Base-by-base conservation (phyloP, 2,329 filamentous ascomycete species). In the Sporothrix brunneoviolacea region DNA sequence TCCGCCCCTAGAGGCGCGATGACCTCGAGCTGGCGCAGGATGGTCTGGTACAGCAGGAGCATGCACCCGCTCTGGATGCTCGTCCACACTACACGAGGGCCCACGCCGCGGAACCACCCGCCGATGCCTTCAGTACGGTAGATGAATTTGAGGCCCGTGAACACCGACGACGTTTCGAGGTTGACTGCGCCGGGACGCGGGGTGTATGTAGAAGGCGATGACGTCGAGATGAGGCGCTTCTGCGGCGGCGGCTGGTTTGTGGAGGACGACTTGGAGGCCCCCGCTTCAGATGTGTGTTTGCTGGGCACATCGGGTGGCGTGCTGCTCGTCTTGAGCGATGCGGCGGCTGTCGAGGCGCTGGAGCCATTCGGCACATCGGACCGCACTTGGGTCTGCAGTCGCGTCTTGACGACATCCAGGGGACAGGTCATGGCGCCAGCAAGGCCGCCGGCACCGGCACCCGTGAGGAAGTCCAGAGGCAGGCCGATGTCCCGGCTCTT, bases 51-150 rank as follows among this genome's bases (percentile, higher is more conserved):
- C 65, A 96, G 74, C 60, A 97, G 91, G 64, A 97, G 74, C 91
- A 97, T 97, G 58, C 89, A 95, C 37, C 91, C 88, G 62, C 88
- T 95, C 72, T 98, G 93, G 52, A 97, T 88, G 62, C 91, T 95
- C 19, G 93, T 98, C 93, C 93, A 98, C 13, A 97, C 88, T 51
- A 85, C 85, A 48, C 93, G 81, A 2, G 93, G 93, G 0, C 91
- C 91, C 2, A 98, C 91, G 22, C 93, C 93, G 52, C 93, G 82
- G 69, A 98, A 98, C 83, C 89, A 94, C 2, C 93, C 94, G 3
- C 79, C 79, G 15, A 97, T 60, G 1, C 93, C 93, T 68, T 98
- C 93, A 6, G 86, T 88, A 58, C 80, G 82, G 70, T 97, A 98
- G 60, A 98, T 94, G 57, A 95, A 78, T 59, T 77, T 82, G 33